These are phyloP conservation scores for Hypoxylon crocopeplum DNA, from an alignment of 495 filamentous ascomycete species.

Conservation along the genomic window DNA sequence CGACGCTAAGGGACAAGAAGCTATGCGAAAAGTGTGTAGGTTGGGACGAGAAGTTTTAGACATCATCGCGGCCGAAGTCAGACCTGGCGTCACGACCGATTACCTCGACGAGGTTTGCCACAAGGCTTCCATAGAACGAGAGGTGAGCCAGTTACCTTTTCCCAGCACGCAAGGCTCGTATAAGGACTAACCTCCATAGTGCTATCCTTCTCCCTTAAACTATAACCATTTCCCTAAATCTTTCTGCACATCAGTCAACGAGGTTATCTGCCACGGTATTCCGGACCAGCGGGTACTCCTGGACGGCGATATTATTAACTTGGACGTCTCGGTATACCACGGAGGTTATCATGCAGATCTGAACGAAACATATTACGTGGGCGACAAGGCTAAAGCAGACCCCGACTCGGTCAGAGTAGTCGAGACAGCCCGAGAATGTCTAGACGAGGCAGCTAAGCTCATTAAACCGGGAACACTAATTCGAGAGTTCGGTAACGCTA, in stretches of 20 bases:
- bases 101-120: slow-evolving; percentile 96
- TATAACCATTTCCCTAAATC: slow-evolving; percentile 98
- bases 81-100: slow-evolving; percentile 93
- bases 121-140: slow-evolving; percentile 90
- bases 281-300: slow-evolving; percentile 78
- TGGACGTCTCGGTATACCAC: slow-evolving; percentile 88
- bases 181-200: slow-evolving; percentile 58
- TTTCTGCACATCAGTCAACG: slow-evolving; percentile 93
- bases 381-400: slow-evolving; percentile 74
- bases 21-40: slow-evolving; percentile 92
- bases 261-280: slow-evolving; percentile 95
- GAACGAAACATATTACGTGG: slow-evolving; percentile 93
- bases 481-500: slow-evolving; percentile 81
- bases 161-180: slow-evolving; percentile 10
- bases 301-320: slow-evolving; percentile 89
- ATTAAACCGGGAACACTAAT: slow-evolving; percentile 89
- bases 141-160: slow-evolving; percentile 61
- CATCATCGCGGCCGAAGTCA: slow-evolving; percentile 79
- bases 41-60: slow-evolving; percentile 92
- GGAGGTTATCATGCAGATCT: slow-evolving; percentile 87
- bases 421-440: slow-evolving; percentile 79
- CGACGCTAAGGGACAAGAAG: slow-evolving; percentile 75
- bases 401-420: slow-evolving; percentile 84
- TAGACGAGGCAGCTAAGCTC: slow-evolving; percentile 81
- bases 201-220: slow-evolving; percentile 95